A percentile compares a stretch with the other conserved stretches of the same genome.
phyloP scores from a whole-genome alignment of 257 asterid genomes.

The Solanum ossicruentum region DNA sequence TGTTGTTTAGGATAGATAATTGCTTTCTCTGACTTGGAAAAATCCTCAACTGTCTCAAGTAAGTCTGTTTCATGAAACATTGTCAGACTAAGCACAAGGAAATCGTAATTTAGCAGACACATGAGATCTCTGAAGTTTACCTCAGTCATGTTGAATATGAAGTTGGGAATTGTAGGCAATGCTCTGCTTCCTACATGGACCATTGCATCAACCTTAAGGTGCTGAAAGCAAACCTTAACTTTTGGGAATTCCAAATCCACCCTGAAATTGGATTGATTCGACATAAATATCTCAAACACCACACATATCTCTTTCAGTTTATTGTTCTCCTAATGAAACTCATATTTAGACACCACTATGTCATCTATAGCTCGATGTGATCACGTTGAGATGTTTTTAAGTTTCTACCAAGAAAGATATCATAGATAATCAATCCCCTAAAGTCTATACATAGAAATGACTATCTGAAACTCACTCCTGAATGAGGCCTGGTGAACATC shows the following conservation, averaged over 20 bases:
- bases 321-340: not conserved
- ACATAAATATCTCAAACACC: too few relatives aligned
- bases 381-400: not conserved
- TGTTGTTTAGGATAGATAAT: slow-evolving; percentile 37
- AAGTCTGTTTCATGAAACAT: slow-evolving; percentile 24
- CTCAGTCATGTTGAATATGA: slow-evolving; percentile 60
- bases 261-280: slow-evolving; percentile 9
- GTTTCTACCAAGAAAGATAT: not conserved
- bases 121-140: slow-evolving; percentile 11
- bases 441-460: not conserved
- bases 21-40: slow-evolving; percentile 40
- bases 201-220: slow-evolving; percentile 50
- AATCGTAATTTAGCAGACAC: not conserved
- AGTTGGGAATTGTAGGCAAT: slow-evolving; percentile 67
- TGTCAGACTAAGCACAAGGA: slow-evolving; percentile 3
- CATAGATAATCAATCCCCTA: not conserved
- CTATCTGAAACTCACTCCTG: not conserved
- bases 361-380: not conserved
- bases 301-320: not conserved
- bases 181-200: slow-evolving; percentile 69
- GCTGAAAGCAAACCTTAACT: slow-evolving; percentile 56
- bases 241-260: slow-evolving; percentile 53
- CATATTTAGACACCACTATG: not conserved
- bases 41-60: slow-evolving; percentile 44
- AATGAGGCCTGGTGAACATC: not conserved